Evolutionary conservation across 169 alveolate genomes (phyloP), one percentile per base, ranked within the genome.

Genomic region (Theileria sp.): DNA sequence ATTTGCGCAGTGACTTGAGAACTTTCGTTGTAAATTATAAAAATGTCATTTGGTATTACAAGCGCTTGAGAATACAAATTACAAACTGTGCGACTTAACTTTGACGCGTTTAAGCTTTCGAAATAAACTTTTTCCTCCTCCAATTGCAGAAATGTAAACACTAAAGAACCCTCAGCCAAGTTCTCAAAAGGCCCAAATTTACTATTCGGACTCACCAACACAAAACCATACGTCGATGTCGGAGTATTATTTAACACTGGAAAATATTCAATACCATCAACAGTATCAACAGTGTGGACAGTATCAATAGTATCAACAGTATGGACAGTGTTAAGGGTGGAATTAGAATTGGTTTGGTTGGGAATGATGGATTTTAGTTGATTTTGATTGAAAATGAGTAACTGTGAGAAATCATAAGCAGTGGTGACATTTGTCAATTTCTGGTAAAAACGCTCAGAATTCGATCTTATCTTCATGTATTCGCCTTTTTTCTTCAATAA

Each of bases 1-100:
- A 85, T 73, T n/a, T 70, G 19, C 0, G 91, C 87, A 26, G 67
- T 74, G 23, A 56, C 25, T 19, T 75, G 9, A 3, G 56, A 26
- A 44, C 91, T 85, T 23, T 77, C 86, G 80, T 85, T 85, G 80
- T 51, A 49, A 12, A 85, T 26, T 64, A 60, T 73, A 75, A 85
- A 85, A 13, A 72, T 70, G 56, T 85, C 91, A 8, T 85, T 79
- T 19, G 91, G 91, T 21, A 77, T 49, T 3, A 85, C 75, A 13
- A 85, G 79, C 34, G 79, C 75, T 60, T 85, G 91, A 0, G 77
- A 26, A 38, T 78, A 81, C 50, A 64, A 67, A 0, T 38, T 56
- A 36, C 91, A 85, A 30, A 36, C 71, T n/a, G 65, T 2, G 12
- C 81, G 61, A 26, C 79, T 54, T 74, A 64, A 72, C 28, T 69